phyloP scores from a whole-genome alignment of 1,284 basidiomycete genomes.

The Caloboletus inedulis region DNA sequence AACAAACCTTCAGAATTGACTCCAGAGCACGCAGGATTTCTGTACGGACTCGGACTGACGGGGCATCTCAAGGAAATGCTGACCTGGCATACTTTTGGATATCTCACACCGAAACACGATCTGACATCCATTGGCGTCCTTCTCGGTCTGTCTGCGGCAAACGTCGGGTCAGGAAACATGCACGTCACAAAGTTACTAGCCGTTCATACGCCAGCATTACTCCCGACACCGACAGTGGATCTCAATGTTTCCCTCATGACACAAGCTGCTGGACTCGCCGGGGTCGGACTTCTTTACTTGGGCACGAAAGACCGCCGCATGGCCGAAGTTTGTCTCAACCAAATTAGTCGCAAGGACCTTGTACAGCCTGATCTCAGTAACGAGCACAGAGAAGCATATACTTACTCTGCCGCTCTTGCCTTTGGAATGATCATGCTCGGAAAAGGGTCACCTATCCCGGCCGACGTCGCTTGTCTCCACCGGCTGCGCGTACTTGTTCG shows the following conservation, averaged over 20 bases:
- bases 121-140: constrained; percentile 91
- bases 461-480: constrained; percentile 67
- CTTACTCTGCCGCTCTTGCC: constrained; percentile 82
- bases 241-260: constrained; percentile 88
- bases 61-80: constrained; percentile 88
- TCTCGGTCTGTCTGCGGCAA: constrained; percentile 88
- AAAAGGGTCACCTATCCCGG: constrained; percentile 72
- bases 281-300: constrained; percentile 88
- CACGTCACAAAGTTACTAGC: constrained; percentile 90
- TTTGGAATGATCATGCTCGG: constrained; percentile 98
- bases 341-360: constrained; percentile 78
- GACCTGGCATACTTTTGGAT: constrained; percentile 87
- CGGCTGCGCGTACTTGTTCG: constrained; percentile 70
- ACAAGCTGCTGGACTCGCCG: constrained; percentile 86
- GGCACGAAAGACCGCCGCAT: constrained; percentile 86
- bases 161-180: constrained; percentile 83
- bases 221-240: constrained; percentile 84
- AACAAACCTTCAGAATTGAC: constrained; percentile 86
- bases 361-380: constrained; percentile 78
- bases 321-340: constrained; percentile 86
- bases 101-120: constrained; percentile 94
- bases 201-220: constrained; percentile 88
- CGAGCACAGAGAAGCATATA: constrained; percentile 89
- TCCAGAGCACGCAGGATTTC: constrained; percentile 91
- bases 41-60: constrained; percentile 88